These are phyloP conservation scores for Aspergillus funiculosus DNA, from an alignment of 495 filamentous ascomycete genomes.

Conservation along the genomic window DNA sequence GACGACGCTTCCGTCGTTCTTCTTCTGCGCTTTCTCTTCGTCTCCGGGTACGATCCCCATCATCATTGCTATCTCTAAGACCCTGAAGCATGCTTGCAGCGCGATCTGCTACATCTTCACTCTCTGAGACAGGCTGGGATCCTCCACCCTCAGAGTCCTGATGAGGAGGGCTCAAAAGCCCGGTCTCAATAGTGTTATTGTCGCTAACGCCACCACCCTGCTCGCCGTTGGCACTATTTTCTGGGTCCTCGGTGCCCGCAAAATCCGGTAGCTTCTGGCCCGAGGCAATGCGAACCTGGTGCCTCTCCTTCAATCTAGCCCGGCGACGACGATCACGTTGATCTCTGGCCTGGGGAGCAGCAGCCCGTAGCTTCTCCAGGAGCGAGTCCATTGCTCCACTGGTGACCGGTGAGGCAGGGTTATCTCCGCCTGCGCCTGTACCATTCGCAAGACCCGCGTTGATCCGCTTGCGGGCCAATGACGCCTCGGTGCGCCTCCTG, in stretches of 20 bases:
- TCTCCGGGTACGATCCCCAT: constrained; percentile 53
- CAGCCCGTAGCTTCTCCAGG: constrained; percentile 91
- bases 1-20: constrained; percentile 55
- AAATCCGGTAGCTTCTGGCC: constrained; percentile 77
- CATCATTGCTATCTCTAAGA: constrained; percentile 62
- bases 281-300: constrained; percentile 84
- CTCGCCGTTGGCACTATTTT: constrained; percentile 21
- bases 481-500: constrained; percentile 76
- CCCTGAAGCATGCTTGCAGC: constrained; percentile 78
- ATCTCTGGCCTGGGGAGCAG: constrained; percentile 81
- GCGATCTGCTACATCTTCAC: constrained; percentile 74
- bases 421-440: constrained; percentile 34
- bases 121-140: constrained; percentile 43
- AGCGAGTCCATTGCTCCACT: constrained; percentile 94
- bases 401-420: constrained; percentile 60
- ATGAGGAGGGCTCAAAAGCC: constrained; percentile 35
- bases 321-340: constrained; percentile 81
- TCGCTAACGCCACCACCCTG: constrained; percentile 24
- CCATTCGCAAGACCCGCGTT: constrained; percentile 53
- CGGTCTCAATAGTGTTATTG: constrained; percentile 26
- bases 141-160: constrained; percentile 33
- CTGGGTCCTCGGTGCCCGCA: constrained; percentile 40
- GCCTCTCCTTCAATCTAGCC: constrained; percentile 81
- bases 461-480: constrained; percentile 81
- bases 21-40: constrained; percentile 65